Conservation (phyloP, 306 rosid genomes). For the Leucaena leucocephala region DNA sequence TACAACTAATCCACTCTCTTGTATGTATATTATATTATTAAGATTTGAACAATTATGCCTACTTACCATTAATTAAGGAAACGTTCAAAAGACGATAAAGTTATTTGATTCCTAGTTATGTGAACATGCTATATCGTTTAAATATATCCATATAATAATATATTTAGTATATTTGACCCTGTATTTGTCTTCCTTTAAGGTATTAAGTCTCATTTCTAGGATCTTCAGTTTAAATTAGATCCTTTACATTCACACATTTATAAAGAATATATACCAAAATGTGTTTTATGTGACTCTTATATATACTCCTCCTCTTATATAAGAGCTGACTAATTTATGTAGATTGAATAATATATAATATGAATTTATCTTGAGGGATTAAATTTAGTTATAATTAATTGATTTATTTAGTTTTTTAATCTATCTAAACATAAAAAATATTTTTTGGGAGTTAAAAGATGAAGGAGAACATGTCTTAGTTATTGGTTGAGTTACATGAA, state of each 20-base stretch:
- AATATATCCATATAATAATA: no score
- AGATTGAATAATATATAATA: no score
- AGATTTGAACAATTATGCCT: constrained; percentile 38
- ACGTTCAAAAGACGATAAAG: background rate
- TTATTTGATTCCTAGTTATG: background rate
- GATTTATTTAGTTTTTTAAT: no score
- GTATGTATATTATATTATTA: constrained; percentile 15
- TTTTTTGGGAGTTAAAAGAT: no score
- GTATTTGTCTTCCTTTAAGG: background rate
- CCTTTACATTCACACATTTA: background rate
- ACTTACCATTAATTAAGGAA: constrained; percentile 26
- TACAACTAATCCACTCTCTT: constrained; percentile 19
- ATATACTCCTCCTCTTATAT: no score
- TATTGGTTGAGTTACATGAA: no score
- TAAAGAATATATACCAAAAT: background rate
- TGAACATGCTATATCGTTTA: no score
- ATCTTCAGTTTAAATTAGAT: background rate
- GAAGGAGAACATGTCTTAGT: no score
- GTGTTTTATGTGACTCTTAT: background rate
- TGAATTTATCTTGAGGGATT: no score
- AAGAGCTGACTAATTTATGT: no score
- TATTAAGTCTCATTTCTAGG: background rate
- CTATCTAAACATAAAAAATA: no score
- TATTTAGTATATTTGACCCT: background rate
- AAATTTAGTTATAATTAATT: no score